phyloP scores from a whole-genome alignment of 306 rosid genomes.

The Herpetospermum pedunculosum region DNA sequence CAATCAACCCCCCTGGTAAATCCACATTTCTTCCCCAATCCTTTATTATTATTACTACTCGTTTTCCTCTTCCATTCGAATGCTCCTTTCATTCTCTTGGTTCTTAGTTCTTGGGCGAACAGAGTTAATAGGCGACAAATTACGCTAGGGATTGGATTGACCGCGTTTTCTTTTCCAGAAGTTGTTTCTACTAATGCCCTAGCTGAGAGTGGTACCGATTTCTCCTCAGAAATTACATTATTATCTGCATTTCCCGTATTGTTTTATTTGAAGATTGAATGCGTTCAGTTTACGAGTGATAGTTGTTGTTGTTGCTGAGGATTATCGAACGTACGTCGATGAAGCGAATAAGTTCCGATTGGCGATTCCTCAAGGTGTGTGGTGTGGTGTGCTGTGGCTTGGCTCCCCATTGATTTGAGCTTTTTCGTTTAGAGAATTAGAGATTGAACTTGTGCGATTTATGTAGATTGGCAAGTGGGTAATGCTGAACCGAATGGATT shows the following conservation, averaged over 20 bases:
- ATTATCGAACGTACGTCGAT: constrained; percentile 47
- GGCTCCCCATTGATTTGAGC: no score
- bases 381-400: no score
- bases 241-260: no score
- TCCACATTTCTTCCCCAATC: neutral
- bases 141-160: constrained; percentile 22
- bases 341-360: constrained; percentile 74
- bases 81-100: neutral
- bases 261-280: neutral
- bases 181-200: constrained; percentile 23
- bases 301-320: constrained; percentile 38
- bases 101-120: neutral
- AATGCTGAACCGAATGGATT: constrained; percentile 69
- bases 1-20: neutral
- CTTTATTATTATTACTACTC: neutral
- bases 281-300: constrained; percentile 1
- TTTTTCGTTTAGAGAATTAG: neutral
- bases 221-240: neutral
- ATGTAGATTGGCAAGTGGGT: constrained; percentile 68
- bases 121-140: constrained; percentile 42
- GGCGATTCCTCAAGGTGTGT: constrained; percentile 61
- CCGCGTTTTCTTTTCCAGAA: constrained; percentile 23
- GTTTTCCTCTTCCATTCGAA: neutral
- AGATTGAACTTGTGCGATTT: constrained; percentile 3
- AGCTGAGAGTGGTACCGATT: constrained; percentile 18